Evolutionary conservation across 352 stramenopile genomes (phyloP).

Genomic region (Phytophthora sp.): DNA sequence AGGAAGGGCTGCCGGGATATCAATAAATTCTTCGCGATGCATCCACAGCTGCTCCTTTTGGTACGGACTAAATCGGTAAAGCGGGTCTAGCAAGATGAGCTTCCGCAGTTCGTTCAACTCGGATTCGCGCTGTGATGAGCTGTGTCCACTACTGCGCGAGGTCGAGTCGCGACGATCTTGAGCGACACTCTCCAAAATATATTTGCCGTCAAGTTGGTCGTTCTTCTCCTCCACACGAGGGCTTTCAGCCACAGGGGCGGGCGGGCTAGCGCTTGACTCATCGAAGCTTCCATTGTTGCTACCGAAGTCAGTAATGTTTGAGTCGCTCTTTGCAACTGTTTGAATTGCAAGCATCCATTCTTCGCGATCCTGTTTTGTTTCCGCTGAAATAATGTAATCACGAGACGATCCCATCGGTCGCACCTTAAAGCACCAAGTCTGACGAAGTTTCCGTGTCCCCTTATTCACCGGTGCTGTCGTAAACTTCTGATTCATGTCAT

Average conservation of each 20-base stretch:
- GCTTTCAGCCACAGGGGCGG: conserved; percentile 28
- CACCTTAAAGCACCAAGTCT: conserved; percentile 90
- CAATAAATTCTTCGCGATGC: conserved; percentile 81
- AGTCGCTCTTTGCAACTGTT: conserved; percentile 72
- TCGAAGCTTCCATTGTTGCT: conserved; percentile 44
- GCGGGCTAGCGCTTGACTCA: conserved; percentile 27
- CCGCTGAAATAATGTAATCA: conserved; percentile 85
- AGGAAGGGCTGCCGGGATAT: conserved; percentile 74
- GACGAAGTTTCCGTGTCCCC: conserved; percentile 75
- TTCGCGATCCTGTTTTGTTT: conserved; percentile 90
- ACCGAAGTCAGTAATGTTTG: conserved; percentile 29
- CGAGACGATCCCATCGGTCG: conserved; percentile 72
- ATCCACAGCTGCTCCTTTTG: conserved; percentile 87
- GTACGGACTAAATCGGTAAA: conserved; percentile 83
- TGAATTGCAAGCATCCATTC: conserved; percentile 90
- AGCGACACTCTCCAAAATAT: conserved; percentile 51
- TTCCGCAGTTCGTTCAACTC: conserved; percentile 73
- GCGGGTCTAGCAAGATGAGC: conserved; percentile 80
- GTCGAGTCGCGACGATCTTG: conserved; percentile 65
- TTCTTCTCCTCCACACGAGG: conserved; percentile 53
- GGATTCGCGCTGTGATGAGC: conserved; percentile 52
- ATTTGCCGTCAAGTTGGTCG: conserved; percentile 59
- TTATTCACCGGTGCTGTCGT: conserved; percentile 88
- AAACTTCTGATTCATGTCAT: conserved; percentile 90
- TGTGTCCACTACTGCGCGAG: conserved; percentile 63